phyloP scores from a whole-genome alignment of 2,329 filamentous ascomycete species.

The Macrophomina tecta region DNA sequence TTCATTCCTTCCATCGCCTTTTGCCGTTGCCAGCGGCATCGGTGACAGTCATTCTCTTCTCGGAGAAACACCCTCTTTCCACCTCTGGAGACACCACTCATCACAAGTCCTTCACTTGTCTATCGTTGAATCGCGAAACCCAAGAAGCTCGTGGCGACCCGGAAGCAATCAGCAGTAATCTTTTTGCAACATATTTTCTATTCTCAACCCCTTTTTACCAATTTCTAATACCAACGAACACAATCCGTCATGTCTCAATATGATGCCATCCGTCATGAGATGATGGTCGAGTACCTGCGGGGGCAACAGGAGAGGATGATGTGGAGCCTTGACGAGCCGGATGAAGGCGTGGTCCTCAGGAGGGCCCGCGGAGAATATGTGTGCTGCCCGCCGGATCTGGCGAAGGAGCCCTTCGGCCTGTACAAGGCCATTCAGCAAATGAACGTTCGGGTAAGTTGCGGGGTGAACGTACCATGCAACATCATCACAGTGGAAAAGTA shows the following conservation, averaged over 20 bases:
- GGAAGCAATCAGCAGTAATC: not conserved
- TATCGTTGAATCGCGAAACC: not conserved
- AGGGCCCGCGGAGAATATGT: constrained; percentile 73
- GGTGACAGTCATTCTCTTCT: constrained; percentile 7
- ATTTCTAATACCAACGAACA: not conserved
- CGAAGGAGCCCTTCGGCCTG: constrained; percentile 61
- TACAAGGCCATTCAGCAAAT: constrained; percentile 70
- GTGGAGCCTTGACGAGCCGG: constrained; percentile 74
- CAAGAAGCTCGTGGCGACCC: not conserved
- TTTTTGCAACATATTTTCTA: not conserved
- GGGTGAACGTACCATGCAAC: too few relatives aligned
- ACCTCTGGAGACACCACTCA: not conserved
- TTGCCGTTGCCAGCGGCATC: constrained; percentile 1
- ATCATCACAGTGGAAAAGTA: too few relatives aligned
- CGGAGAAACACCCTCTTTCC: not conserved
- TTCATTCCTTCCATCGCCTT: not conserved
- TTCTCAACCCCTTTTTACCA: not conserved
- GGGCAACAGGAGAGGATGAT: constrained; percentile 77
- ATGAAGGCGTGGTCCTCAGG: constrained; percentile 75
- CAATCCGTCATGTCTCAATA: constrained; percentile 28
- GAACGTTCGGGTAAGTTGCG: constrained; percentile 68
- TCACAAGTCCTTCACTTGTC: not conserved
- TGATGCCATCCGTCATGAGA: constrained; percentile 78
- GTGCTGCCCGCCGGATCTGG: constrained; percentile 71
- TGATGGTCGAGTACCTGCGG: constrained; percentile 84